Evolutionary conservation across 805 yeast species (phyloP).

Genomic region (Saturnispora sekii): DNA sequence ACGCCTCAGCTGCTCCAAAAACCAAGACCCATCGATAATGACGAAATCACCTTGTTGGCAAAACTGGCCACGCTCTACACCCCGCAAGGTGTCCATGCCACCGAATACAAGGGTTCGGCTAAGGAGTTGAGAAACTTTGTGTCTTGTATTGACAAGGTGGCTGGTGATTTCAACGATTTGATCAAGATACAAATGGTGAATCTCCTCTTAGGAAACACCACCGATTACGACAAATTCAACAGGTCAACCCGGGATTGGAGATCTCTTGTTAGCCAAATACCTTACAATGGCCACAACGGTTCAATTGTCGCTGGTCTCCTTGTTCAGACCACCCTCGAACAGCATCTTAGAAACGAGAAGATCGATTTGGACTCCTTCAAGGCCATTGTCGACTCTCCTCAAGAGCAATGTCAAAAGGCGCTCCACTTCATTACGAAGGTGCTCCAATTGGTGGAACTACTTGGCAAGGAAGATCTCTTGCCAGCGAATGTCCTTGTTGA

Average conservation of each 20-base stretch:
- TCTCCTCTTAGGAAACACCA: conserved; percentile 40
- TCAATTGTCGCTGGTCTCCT: too few species aligned
- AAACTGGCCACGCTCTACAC: conserved; percentile 40
- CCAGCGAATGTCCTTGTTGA: conserved; percentile 13
- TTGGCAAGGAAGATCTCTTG: conserved; percentile 4
- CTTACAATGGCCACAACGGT: too few species aligned
- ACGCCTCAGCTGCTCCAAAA: conserved; percentile 34
- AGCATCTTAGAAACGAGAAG: too few species aligned
- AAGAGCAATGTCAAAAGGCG: conserved; percentile 1
- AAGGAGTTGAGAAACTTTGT: conserved; percentile 57
- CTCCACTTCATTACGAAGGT: conserved; percentile 59
- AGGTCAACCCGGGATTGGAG: conserved; percentile 48
- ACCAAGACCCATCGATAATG: conserved; percentile 10
- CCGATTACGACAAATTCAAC: conserved; percentile 40
- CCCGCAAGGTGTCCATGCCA: conserved; percentile 34
- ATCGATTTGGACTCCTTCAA: too few species aligned
- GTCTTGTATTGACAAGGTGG: conserved; percentile 48
- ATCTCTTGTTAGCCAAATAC: conserved; percentile 21
- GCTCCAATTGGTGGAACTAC: conserved; percentile 42
- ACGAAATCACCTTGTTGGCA: conserved; percentile 28
- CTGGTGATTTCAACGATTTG: conserved; percentile 41
- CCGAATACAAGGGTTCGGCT: conserved; percentile 58
- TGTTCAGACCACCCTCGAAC: too few species aligned
- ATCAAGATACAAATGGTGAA: conserved; percentile 43
- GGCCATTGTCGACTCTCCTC: too few species aligned